Evolutionary conservation across 768 basidiomycete genomes (phyloP), one percentile per base, ranked within the genome.

Genomic region (Xanthoconium purpureum): DNA sequence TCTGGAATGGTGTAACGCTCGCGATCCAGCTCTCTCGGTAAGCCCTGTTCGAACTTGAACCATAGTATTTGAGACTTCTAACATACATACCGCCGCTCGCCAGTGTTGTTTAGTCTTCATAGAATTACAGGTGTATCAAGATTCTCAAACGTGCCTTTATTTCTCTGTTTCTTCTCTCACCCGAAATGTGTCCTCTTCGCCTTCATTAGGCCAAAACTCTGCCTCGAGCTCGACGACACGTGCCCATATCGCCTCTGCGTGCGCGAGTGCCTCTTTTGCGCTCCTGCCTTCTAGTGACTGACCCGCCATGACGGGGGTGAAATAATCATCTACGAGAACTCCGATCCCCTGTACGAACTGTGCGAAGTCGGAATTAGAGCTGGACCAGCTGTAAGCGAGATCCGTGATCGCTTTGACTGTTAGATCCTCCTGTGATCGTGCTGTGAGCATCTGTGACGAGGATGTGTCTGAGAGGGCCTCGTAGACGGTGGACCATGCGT

Each of bases 371-470:
- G 72, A 66, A 52, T 69, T 75, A 24, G 73, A 86, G 15, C 11
- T 54, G 18, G 68, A 69, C 89, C 88, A 91, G 65, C 82, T 88
- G 24, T 76, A 69, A 17, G 84, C 79, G 36, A 91, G 78, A n/a
- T 76, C 70, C 7, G 61, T 56, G 30, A 85, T 64, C 2, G 79
- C 78, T 33, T 57, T 40, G 20, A 54, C 47, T 15, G 67, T 60
- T n/a, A 55, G 48, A 17, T 61, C 60, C 3, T 24, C 24, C 33
- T 60, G 33, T 20, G 60, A 55, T 13, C 14, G 47, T 6, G 50
- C 29, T 33, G 44, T 44, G 2, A 40, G 28, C 7, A 3, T 20
- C 18, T 43, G 29, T 3, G 45, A 20, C 0, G 29, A 13, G 3
- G 32, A 40, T 11, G 35, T 35, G 11, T 39, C 49, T 4, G 58